These are phyloP conservation scores for Wallemia mellicola DNA, from an alignment of 1,284 basidiomycete species.

Conservation along the genomic window DNA sequence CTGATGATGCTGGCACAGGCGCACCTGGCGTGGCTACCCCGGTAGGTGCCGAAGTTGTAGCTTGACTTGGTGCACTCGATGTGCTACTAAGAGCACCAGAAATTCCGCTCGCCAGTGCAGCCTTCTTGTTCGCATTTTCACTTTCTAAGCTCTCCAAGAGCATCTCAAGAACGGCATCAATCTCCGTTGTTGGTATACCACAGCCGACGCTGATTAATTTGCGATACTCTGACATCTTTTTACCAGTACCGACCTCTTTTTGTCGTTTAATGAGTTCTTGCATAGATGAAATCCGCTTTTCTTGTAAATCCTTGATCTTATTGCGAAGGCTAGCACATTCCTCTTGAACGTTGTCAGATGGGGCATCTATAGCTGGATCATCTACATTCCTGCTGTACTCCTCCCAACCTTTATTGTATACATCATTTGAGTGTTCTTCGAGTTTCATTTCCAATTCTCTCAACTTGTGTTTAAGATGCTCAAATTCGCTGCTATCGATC, in stretches of 20 bases:
- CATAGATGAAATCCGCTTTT: constrained; percentile 36
- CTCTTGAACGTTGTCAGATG: constrained; percentile 24
- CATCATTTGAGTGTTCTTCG: constrained; percentile 38
- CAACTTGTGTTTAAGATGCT: constrained; percentile 30
- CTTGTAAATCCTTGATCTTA: constrained; percentile 32
- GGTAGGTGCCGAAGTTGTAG: not conserved
- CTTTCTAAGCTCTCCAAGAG: constrained; percentile 28
- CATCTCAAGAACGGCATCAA: constrained; percentile 53
- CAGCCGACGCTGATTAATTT: constrained; percentile 58
- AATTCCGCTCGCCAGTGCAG: not conserved
- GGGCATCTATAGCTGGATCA: constrained; percentile 10
- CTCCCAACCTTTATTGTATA: constrained; percentile 62
- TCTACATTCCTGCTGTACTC: constrained; percentile 28
- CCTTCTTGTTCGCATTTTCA: not conserved
- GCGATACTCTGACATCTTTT: constrained; percentile 59
- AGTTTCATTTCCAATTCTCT: constrained; percentile 35
- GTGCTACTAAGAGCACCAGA: too few species aligned
- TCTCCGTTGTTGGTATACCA: constrained; percentile 50
- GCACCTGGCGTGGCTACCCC: not conserved
- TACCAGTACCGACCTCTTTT: constrained; percentile 46
- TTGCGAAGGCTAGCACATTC: constrained; percentile 30
- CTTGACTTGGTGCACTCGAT: not conserved
- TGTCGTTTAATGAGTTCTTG: constrained; percentile 45
- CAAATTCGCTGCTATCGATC: constrained; percentile 33
- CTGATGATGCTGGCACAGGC: not conserved